Conservation (phyloP, 176 grass and related monocot genomes). For the Cenchrus fungigraminus region DNA sequence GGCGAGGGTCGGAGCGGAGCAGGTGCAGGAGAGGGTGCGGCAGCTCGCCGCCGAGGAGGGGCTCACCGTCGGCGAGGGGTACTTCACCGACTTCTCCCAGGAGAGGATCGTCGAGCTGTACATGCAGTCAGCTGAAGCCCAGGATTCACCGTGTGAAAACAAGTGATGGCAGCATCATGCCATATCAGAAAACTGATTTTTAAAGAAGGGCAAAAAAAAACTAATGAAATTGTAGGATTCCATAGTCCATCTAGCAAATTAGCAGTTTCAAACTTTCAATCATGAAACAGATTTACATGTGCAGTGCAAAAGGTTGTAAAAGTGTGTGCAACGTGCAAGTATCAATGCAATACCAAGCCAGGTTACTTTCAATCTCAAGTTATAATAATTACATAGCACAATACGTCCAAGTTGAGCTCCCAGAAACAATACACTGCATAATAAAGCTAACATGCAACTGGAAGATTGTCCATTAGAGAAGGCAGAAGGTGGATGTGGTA, state of each 20-base stretch:
- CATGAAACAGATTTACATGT: conserved; percentile 32
- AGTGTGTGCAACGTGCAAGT: neutral
- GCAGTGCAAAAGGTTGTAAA: neutral
- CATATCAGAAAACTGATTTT: neutral
- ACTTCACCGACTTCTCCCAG: conserved; percentile 71
- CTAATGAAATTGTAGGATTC: neutral
- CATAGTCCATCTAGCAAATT: neutral
- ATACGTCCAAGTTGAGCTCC: conserved; percentile 35
- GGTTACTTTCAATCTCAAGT: conserved; percentile 22
- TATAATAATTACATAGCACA: conserved; percentile 40
- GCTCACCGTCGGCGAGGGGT: conserved; percentile 57
- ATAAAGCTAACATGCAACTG: conserved; percentile 18
- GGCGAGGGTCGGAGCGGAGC: conserved; percentile 31
- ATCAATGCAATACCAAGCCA: conserved; percentile 5
- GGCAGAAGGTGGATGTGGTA: neutral
- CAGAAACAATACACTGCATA: neutral
- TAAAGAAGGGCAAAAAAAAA: neutral
- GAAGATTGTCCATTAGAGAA: conserved; percentile 11
- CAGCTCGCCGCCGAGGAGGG: conserved; percentile 50
- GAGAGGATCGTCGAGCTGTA: conserved; percentile 59
- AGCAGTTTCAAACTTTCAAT: neutral
- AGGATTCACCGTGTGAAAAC: neutral
- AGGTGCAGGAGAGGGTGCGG: conserved; percentile 60
- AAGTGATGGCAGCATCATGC: neutral
- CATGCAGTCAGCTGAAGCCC: neutral